Percentiles rank a stretch among this genome's conserved stretches.
These are phyloP conservation scores for Scleroderma citrinum DNA, from an alignment of 768 basidiomycete species.

Conservation along the genomic window DNA sequence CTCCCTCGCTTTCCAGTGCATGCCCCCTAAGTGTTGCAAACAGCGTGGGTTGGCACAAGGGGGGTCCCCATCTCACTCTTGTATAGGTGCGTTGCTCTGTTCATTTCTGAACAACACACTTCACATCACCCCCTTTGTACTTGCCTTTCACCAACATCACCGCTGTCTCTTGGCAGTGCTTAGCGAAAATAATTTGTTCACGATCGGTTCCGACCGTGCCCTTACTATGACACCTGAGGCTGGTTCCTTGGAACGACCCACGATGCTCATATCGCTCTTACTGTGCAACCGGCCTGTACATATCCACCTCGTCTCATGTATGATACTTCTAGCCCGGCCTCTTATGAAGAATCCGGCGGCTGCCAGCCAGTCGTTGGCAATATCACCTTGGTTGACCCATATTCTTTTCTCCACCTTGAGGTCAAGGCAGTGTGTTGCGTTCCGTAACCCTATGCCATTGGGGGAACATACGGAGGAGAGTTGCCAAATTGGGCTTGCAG, in stretches of 20 bases:
- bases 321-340: background rate
- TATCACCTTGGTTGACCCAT: no score
- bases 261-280: background rate
- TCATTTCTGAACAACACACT: background rate
- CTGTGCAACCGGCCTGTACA: background rate
- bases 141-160: background rate
- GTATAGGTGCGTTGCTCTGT: no score
- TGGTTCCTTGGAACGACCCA: background rate
- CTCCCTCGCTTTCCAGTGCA: no score
- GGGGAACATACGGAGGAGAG: background rate
- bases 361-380: no score
- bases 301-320: no score
- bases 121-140: background rate
- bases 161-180: background rate
- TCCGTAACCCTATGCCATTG: background rate
- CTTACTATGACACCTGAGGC: background rate
- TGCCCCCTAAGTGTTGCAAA: no score
- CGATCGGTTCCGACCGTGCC: background rate
- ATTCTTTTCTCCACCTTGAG: no score
- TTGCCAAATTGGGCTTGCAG: background rate
- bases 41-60: no score
- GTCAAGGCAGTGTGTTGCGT: background rate
- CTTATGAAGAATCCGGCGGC: background rate
- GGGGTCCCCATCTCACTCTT: no score
- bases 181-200: background rate